Conservation (phyloP, 129 eudicot genomes). For the Helianthus tuberosus region DNA sequence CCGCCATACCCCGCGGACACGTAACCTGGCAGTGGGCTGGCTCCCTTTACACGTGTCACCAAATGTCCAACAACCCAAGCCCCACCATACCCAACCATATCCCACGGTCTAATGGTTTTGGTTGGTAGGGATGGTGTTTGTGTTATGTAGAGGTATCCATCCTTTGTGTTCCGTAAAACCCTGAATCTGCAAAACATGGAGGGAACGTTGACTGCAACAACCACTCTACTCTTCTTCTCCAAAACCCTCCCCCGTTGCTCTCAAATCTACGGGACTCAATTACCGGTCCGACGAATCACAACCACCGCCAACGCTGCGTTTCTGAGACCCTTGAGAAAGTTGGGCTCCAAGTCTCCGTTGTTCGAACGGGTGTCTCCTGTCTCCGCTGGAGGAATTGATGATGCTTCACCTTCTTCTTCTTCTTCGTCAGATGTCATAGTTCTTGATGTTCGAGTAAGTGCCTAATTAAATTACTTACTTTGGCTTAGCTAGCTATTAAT, state of each 20-base stretch:
- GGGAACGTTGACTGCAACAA: conserved; percentile 17
- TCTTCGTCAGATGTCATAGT: conserved; percentile 67
- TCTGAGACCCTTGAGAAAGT: conserved; percentile 15
- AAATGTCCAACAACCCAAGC: too few species aligned
- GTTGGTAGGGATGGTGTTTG: too few species aligned
- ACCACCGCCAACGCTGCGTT: conserved; percentile 13
- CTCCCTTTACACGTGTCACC: too few species aligned
- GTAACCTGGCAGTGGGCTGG: too few species aligned
- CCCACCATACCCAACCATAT: too few species aligned
- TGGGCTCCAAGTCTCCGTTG: conserved; percentile 11
- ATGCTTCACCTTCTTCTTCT: conserved; percentile 33
- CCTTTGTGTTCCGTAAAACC: not conserved
- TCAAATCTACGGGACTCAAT: not conserved
- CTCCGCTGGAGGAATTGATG: conserved; percentile 42
- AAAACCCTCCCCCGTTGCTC: conserved; percentile 28
- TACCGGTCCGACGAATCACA: conserved; percentile 23
- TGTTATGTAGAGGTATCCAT: too few species aligned
- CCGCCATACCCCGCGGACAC: too few species aligned
- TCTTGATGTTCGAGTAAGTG: conserved; percentile 81
- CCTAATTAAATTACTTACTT: not conserved
- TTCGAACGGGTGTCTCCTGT: conserved; percentile 19
- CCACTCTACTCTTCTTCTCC: conserved; percentile 32
- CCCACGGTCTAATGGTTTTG: too few species aligned
- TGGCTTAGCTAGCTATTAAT: not conserved
- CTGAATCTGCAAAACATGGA: conserved; percentile 16